phyloP scores from a whole-genome alignment of 306 rosid genomes.

The peach (Prunus persica) region Prunus_persica_NCBIv2 NC_034009.1:41690501-41691000 shows the following conservation, averaged over 20 bases:
- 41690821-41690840: background rate
- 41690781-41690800: background rate
- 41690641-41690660: too few relatives aligned
- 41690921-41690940: background rate
- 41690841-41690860: background rate
- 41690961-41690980: conserved; percentile 7
- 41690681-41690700: too few relatives aligned
- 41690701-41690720: too few relatives aligned
- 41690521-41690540: background rate
- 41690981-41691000: conserved; percentile 48
- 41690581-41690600: too few relatives aligned
- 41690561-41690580: too few relatives aligned
- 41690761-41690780: background rate
- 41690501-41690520: background rate
- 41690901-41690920: background rate
- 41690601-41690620: too few relatives aligned
- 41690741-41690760: too few relatives aligned
- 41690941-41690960: background rate
- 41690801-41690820: background rate
- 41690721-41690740: rapidly evolving
- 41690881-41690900: background rate
- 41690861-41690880: background rate
- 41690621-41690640: rapidly evolving
- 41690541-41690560: background rate
- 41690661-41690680: too few relatives aligned